Base-by-base conservation (phyloP, 192 early-diverging fungal species). In the Coemansia sp. region DNA sequence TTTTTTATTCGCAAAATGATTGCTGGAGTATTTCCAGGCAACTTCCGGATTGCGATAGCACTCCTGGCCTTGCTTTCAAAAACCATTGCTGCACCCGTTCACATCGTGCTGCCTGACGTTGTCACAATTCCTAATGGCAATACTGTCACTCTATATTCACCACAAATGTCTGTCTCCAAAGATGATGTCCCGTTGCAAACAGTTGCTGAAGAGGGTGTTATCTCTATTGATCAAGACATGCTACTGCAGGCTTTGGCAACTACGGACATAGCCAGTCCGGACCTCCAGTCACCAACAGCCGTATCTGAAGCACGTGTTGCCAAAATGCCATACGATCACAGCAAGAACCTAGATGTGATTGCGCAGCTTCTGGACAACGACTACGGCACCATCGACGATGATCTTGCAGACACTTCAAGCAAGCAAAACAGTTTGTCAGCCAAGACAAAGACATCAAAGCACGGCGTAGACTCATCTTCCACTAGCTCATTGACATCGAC, bases 181-280 rank as follows among this genome's bases (percentile, higher is more conserved):
- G 25, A 6, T 18, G 33, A 14, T 34, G 5, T 8, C 25, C 64
- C 8, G 45, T 32, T 7, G 20, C 48, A 30, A 56, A 36, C 62
- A 12, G 17, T 54, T 36, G 22, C 30, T 22, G 56, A 63, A 4
- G 61, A 68, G 18, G 59, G 38, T 8, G 59, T 69, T 4, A 61
- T 69, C 40, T 75, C 73, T 12, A 58, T 75, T 29, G 63, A 75
- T 52, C 66, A 75, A 31, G 63, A 69, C n/a, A 65, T 75, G 63
- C 63, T 69, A 4, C 30, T 75, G 14, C 67, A 66, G 12, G 63
- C 63, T 10, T 54, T 75, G 34, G 49, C 52, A 16, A 30, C 52
- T 31, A 28, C 54, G 7, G 32, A 57, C 16, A 31, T 6, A 8
- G 28, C 5, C 18, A 11, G 51, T 29, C 6, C 51, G 1, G 56